Evolutionary conservation across 306 rosid genomes (phyloP).

Genomic region (Prunus padus): DNA sequence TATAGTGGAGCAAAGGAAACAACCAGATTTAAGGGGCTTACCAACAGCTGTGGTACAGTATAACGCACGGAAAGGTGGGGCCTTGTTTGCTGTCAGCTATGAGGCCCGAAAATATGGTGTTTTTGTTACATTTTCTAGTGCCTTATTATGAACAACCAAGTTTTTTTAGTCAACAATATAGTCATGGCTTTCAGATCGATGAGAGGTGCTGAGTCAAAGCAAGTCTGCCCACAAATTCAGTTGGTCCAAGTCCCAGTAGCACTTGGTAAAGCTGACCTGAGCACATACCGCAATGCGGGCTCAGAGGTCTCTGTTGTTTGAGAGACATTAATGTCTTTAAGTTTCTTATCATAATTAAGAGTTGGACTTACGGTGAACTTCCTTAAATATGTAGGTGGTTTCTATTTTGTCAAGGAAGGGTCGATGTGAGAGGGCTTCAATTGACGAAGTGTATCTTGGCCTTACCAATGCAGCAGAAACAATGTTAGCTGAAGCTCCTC

Average conservation of each 20-base stretch:
- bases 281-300: constrained; percentile 72
- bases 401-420: constrained; percentile 74
- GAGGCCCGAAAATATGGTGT: constrained; percentile 71
- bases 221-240: constrained; percentile 77
- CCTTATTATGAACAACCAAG: not conserved
- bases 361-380: constrained; percentile 14
- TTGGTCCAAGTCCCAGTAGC: constrained; percentile 89
- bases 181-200: constrained; percentile 59
- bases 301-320: constrained; percentile 58
- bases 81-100: constrained; percentile 90
- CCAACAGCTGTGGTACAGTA: constrained; percentile 91
- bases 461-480: constrained; percentile 82
- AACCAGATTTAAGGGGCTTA: constrained; percentile 71
- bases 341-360: not conserved
- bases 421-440: constrained; percentile 95
- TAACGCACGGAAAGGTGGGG: constrained; percentile 89
- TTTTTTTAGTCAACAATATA: not conserved
- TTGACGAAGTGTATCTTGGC: constrained; percentile 95
- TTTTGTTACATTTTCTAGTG: not conserved
- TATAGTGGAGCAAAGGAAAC: constrained; percentile 87
- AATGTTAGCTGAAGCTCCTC: constrained; percentile 71
- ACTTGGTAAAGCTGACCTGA: constrained; percentile 93
- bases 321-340: not conserved
- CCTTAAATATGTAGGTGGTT: constrained; percentile 56
- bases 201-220: constrained; percentile 93